Evolutionary conservation across 768 basidiomycete genomes (phyloP).

Genomic region (Lactarius tabidus): DNA sequence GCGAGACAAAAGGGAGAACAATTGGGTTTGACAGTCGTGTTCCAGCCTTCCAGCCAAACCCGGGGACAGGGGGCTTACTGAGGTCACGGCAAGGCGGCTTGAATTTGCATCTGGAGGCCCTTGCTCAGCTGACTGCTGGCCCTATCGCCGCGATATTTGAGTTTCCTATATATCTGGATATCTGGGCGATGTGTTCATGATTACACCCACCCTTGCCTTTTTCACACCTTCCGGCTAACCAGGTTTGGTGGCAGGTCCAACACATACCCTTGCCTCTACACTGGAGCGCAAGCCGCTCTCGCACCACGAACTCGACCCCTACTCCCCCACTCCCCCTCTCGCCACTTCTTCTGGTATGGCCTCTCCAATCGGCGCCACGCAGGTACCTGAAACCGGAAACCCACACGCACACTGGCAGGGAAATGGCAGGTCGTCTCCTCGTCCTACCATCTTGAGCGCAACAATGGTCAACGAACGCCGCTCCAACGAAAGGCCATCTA

Average conservation of each 20-base stretch:
- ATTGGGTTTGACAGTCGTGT: too few species aligned
- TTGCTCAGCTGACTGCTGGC: background rate
- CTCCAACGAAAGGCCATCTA: background rate
- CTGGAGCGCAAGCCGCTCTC: slow-evolving; percentile 9
- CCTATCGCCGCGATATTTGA: background rate
- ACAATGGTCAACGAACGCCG: slow-evolving; percentile 1
- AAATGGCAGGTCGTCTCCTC: background rate
- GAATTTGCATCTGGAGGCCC: background rate
- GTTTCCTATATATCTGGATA: background rate
- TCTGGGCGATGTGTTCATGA: background rate
- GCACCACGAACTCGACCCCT: too few species aligned
- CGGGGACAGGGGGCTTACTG: background rate
- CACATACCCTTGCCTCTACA: slow-evolving; percentile 2
- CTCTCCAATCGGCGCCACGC: background rate
- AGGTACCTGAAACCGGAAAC: slow-evolving; percentile 18
- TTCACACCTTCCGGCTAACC: background rate
- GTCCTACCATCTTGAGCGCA: background rate
- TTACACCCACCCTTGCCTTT: background rate
- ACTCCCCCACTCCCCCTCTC: background rate
- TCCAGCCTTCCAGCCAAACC: too few species aligned
- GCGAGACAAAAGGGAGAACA: too few species aligned
- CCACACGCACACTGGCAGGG: background rate
- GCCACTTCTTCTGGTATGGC: slow-evolving; percentile 1
- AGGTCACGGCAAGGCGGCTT: background rate
- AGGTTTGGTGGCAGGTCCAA: background rate